Conservation (phyloP, 345 rosid genomes). For the Mercurialis annua region DNA sequence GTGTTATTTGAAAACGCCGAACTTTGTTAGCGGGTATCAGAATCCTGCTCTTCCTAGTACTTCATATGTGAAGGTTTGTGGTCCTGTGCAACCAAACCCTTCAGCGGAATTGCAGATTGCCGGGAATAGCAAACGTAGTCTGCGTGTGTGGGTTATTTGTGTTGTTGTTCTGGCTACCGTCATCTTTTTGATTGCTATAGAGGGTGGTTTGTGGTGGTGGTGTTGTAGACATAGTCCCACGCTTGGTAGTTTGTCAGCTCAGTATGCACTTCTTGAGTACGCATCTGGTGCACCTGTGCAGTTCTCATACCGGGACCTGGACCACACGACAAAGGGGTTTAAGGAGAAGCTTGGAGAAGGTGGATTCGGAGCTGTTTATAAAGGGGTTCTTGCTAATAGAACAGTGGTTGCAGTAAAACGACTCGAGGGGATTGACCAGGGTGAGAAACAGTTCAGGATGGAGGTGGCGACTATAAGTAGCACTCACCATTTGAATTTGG, state of each 20-base stretch:
- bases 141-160: slow-evolving; percentile 31
- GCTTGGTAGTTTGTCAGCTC: slow-evolving; percentile 45
- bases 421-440: slow-evolving; percentile 33
- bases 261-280: slow-evolving; percentile 60
- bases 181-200: slow-evolving; percentile 37
- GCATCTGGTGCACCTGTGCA: slow-evolving; percentile 52
- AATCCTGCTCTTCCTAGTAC: slow-evolving; percentile 58
- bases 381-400: slow-evolving; percentile 23
- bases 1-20: slow-evolving; percentile 46
- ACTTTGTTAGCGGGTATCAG: slow-evolving; percentile 47
- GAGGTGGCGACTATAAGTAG: slow-evolving; percentile 34
- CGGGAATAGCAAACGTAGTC: slow-evolving; percentile 14
- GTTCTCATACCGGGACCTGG: slow-evolving; percentile 27
- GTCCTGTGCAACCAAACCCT: slow-evolving; percentile 41
- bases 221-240: slow-evolving; percentile 43
- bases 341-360: slow-evolving; percentile 33
- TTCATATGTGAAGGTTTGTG: slow-evolving; percentile 62
- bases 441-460: slow-evolving; percentile 33
- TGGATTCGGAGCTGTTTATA: slow-evolving; percentile 28
- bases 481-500: slow-evolving; percentile 35
- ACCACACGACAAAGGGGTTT: slow-evolving; percentile 20
- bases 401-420: slow-evolving; percentile 29
- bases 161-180: slow-evolving; percentile 41
- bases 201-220: slow-evolving; percentile 59
- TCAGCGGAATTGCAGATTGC: background rate